These are phyloP conservation scores for Steccherinum ochraceum DNA, from an alignment of 768 basidiomycete genomes.

Conservation along the genomic window DNA sequence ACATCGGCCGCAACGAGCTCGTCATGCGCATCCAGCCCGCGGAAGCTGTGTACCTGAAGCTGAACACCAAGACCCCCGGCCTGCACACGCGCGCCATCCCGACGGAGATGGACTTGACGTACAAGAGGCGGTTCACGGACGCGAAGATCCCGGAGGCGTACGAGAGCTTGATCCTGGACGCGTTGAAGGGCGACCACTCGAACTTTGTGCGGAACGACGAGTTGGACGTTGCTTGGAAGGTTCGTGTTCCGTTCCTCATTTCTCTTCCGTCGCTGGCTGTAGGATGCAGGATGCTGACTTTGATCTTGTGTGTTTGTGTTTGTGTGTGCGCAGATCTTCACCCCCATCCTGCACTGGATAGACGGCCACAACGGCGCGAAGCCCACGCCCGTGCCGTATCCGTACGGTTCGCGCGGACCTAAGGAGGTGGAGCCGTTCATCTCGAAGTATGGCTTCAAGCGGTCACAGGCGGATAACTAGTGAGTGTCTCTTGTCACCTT, in stretches of 20 bases:
- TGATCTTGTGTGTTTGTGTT: not conserved
- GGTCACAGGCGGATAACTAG: slow-evolving; percentile 57
- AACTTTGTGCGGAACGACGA: slow-evolving; percentile 99
- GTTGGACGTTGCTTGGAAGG: slow-evolving; percentile 97
- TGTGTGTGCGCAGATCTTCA: slow-evolving; percentile 69
- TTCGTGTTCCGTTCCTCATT: slow-evolving; percentile 24
- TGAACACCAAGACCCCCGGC: slow-evolving; percentile 94
- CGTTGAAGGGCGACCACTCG: slow-evolving; percentile 95
- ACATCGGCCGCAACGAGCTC: slow-evolving; percentile 94
- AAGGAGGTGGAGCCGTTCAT: slow-evolving; percentile 75
- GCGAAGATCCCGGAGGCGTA: slow-evolving; percentile 94
- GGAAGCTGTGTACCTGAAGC: slow-evolving; percentile 94
- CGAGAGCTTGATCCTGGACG: slow-evolving; percentile 92
- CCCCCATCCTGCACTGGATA: slow-evolving; percentile 94
- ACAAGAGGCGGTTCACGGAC: slow-evolving; percentile 91
- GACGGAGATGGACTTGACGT: slow-evolving; percentile 97
- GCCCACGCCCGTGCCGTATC: slow-evolving; percentile 74
- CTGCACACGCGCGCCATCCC: slow-evolving; percentile 86
- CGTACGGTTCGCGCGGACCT: slow-evolving; percentile 95
- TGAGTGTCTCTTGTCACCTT: slow-evolving; percentile 34
- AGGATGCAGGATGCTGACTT: too few species aligned
- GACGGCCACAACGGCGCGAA: slow-evolving; percentile 63
- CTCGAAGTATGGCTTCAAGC: slow-evolving; percentile 68
- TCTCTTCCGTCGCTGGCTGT: too few species aligned
- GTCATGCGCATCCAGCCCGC: slow-evolving; percentile 96